A percentile compares a stretch with the other conserved stretches of the same genome.
These are phyloP conservation scores for Tarenaya hassleriana DNA, from an alignment of 345 rosid genomes.

Conservation along the genomic window DNA sequence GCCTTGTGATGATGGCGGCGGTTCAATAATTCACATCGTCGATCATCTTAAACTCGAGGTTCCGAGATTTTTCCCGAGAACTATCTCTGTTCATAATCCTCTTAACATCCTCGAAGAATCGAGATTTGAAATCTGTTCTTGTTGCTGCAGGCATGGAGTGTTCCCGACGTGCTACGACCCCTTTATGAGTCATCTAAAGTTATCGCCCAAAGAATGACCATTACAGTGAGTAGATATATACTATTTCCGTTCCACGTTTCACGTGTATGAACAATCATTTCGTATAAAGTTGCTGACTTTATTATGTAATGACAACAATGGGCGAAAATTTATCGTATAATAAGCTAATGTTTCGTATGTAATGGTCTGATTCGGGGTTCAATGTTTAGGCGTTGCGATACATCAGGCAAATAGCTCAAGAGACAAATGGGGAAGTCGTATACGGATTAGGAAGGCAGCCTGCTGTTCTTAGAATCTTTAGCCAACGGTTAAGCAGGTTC, in stretches of 20 bases:
- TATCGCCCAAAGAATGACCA: slow-evolving; percentile 89
- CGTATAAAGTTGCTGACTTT: not conserved
- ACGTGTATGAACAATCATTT: not conserved
- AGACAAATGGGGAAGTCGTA: slow-evolving; percentile 92
- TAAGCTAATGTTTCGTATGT: not conserved
- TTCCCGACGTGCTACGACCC: slow-evolving; percentile 94
- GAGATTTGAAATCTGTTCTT: not conserved
- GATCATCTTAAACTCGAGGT: slow-evolving; percentile 98
- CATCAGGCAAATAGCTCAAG: slow-evolving; percentile 87
- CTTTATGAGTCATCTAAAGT: slow-evolving; percentile 91
- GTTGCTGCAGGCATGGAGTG: slow-evolving; percentile 81
- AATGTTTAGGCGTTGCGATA: slow-evolving; percentile 63
- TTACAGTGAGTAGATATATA: slow-evolving; percentile 53
- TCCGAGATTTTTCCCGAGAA: not conserved
- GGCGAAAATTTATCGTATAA: not conserved
- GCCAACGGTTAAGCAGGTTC: slow-evolving; percentile 94
- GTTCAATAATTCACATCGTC: slow-evolving; percentile 93
- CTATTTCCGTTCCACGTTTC: not conserved
- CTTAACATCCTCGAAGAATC: not conserved
- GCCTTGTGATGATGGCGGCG: slow-evolving; percentile 98
- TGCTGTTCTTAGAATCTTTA: slow-evolving; percentile 86
- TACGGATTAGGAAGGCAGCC: slow-evolving; percentile 96
- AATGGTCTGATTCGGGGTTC: slow-evolving; percentile 15
- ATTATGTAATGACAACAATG: not conserved
- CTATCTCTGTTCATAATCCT: not conserved